Percentiles rank a stretch among this genome's conserved stretches.
phyloP scores from a whole-genome alignment of 495 filamentous ascomycete genomes.

The Aspergillus conjunctus region DNA sequence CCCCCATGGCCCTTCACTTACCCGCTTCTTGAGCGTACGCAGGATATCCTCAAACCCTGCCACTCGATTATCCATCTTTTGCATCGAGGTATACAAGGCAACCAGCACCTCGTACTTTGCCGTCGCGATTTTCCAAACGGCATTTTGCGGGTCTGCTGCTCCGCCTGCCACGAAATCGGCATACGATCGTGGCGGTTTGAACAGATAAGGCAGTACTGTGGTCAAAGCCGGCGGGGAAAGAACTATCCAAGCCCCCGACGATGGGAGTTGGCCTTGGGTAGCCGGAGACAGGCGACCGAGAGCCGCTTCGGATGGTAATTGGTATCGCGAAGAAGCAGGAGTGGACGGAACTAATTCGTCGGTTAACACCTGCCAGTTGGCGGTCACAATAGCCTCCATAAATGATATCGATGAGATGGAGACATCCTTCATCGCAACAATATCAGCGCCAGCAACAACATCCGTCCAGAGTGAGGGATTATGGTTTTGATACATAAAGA shows the following conservation, averaged over 20 bases:
- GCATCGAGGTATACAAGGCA: slow-evolving; percentile 42
- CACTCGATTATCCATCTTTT: slow-evolving; percentile 32
- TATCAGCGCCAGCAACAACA: slow-evolving; percentile 56
- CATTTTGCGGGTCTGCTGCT: slow-evolving; percentile 57
- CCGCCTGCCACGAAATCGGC: slow-evolving; percentile 60
- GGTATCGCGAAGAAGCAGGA: slow-evolving; percentile 37
- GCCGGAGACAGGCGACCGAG: slow-evolving; percentile 42
- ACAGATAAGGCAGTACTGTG: slow-evolving; percentile 58
- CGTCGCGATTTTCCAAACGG: slow-evolving; percentile 60
- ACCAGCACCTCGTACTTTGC: slow-evolving; percentile 61
- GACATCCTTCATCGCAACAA: slow-evolving; percentile 59
- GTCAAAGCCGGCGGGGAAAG: slow-evolving; percentile 55
- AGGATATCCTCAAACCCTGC: slow-evolving; percentile 49
- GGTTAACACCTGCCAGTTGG: slow-evolving; percentile 54
- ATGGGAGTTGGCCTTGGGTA: slow-evolving; percentile 42
- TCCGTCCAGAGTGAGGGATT: slow-evolving; percentile 54
- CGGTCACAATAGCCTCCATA: slow-evolving; percentile 55
- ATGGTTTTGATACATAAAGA: slow-evolving; percentile 55
- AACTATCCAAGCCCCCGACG: slow-evolving; percentile 52
- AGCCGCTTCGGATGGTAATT: slow-evolving; percentile 45
- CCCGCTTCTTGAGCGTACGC: slow-evolving; percentile 43
- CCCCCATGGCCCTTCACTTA: slow-evolving; percentile 49
- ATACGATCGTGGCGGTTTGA: slow-evolving; percentile 59
- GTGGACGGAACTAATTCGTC: slow-evolving; percentile 22
- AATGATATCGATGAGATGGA: slow-evolving; percentile 58